These are phyloP conservation scores for Solanum hybrid DNA, from an alignment of 305 asterid species.

Conservation along the genomic window DNA sequence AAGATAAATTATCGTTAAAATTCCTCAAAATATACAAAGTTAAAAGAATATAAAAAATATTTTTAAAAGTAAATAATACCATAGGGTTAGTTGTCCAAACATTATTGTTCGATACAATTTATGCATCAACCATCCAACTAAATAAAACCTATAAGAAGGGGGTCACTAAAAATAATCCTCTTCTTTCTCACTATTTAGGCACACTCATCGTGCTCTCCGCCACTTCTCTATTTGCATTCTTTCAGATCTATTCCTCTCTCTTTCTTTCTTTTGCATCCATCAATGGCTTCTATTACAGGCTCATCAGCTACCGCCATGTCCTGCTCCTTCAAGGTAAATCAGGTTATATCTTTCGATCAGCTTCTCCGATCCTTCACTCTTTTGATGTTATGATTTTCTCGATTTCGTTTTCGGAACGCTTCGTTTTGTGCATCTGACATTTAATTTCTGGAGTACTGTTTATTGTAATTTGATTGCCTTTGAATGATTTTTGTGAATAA, in stretches of 20 bases:
- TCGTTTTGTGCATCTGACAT: not conserved
- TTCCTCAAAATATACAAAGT: not conserved
- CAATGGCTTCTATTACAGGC: conserved; percentile 66
- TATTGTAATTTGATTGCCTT: not conserved
- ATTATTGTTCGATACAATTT: not conserved
- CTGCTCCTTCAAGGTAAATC: conserved; percentile 49
- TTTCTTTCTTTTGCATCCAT: not conserved
- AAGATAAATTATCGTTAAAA: not conserved
- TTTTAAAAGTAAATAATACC: not conserved
- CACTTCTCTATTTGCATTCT: conserved; percentile 20
- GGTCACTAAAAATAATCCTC: not conserved
- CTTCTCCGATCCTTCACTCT: not conserved
- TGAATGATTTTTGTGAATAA: not conserved
- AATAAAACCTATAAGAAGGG: not conserved
- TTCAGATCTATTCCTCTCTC: conserved; percentile 32
- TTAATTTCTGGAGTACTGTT: not conserved
- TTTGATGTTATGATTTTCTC: not conserved
- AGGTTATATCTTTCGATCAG: conserved; percentile 28
- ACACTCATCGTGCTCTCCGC: conserved; percentile 72
- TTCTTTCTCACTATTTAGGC: not conserved
- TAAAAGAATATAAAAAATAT: not conserved
- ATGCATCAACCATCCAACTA: not conserved
- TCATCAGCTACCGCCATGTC: conserved; percentile 38
- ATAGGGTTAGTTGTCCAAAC: not conserved
- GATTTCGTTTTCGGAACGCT: not conserved